Conservation (phyloP, 108 stramenopile genomes). For the Mayamaea pseudoterrestris region DNA sequence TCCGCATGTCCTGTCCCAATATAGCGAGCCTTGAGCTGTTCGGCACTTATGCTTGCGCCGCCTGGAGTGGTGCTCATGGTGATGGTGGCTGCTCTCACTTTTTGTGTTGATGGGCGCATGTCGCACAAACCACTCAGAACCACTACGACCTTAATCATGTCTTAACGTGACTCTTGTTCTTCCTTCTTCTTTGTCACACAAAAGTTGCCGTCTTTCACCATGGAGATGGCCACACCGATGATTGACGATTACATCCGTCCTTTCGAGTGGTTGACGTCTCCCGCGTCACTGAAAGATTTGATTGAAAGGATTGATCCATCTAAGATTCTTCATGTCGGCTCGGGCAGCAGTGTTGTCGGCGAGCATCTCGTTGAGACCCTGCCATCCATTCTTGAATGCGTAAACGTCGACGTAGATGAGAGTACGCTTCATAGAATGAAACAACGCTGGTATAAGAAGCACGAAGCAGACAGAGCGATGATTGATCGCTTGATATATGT, state of each 20-base stretch:
- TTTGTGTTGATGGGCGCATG: constrained; percentile 26
- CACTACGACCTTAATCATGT: too few species aligned
- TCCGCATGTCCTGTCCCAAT: constrained; percentile 82
- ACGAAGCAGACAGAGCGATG: not conserved
- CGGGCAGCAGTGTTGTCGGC: constrained; percentile 62
- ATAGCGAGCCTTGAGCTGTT: constrained; percentile 82
- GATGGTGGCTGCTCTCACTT: not conserved
- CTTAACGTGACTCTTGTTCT: too few species aligned
- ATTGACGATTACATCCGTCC: constrained; percentile 4
- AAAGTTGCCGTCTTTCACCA: too few species aligned
- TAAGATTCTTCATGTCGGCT: constrained; percentile 47
- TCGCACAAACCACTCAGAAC: constrained; percentile 18
- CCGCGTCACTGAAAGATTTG: constrained; percentile 17
- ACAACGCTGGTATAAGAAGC: constrained; percentile 36
- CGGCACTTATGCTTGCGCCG: constrained; percentile 73
- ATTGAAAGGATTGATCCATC: not conserved
- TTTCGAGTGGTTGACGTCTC: constrained; percentile 34
- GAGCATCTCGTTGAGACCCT: constrained; percentile 33
- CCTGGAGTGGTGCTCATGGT: constrained; percentile 74
- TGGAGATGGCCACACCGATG: too few species aligned
- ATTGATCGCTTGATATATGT: constrained; percentile 2
- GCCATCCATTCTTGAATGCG: constrained; percentile 22
- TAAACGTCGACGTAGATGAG: constrained; percentile 61
- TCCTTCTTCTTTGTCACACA: too few species aligned
- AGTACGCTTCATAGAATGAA: constrained; percentile 39